Conservation (phyloP, 495 filamentous ascomycete species). For the Pyrenula aspistea region DNA sequence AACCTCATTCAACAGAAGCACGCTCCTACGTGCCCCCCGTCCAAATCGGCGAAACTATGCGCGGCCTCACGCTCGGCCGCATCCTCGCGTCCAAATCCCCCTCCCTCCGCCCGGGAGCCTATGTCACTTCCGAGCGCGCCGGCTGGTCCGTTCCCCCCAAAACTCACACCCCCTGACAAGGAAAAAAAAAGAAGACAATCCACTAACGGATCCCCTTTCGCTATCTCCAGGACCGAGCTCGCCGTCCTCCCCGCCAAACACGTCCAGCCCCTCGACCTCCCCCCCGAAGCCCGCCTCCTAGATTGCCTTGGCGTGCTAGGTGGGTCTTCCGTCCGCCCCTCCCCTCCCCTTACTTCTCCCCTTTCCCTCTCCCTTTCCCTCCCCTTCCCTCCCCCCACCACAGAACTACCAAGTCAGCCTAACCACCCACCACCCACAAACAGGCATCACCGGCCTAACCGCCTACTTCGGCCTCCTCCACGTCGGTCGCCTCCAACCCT, state of each 20-base stretch:
- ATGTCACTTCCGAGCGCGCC: conserved; percentile 38
- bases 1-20: conserved; percentile 25
- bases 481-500: conserved; percentile 40
- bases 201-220: too few relatives aligned
- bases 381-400: not conserved
- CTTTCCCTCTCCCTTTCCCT: not conserved
- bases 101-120: conserved; percentile 23
- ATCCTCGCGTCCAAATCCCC: conserved; percentile 30
- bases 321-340: not conserved
- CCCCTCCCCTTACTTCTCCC: not conserved
- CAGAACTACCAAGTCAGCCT: not conserved
- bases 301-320: conserved; percentile 46
- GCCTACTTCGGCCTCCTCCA: conserved; percentile 57
- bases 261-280: conserved; percentile 30
- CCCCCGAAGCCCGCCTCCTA: conserved; percentile 33
- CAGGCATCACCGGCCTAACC: conserved; percentile 44
- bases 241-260: conserved; percentile 35
- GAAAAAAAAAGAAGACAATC: too few relatives aligned
- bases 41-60: conserved; percentile 55
- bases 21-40: conserved; percentile 60
- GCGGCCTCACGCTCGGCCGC: conserved; percentile 43
- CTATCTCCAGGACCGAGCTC: conserved; percentile 59
- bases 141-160: conserved; percentile 32
- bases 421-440: not conserved
- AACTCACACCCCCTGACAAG: too few relatives aligned